Conservation (phyloP, 306 rosid species). For the Ceratonia siliqua region DNA sequence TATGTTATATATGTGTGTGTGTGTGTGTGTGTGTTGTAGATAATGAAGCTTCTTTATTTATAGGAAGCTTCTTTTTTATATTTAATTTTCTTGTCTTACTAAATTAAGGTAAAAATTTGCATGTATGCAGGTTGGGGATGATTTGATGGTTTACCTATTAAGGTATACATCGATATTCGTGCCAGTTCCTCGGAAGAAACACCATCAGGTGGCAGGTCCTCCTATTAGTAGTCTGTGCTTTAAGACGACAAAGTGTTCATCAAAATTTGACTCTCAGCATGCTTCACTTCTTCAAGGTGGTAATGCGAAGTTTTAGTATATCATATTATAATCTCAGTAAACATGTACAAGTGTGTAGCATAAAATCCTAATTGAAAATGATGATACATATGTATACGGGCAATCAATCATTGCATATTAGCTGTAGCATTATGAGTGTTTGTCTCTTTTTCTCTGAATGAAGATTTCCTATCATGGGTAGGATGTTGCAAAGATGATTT, state of each 20-base stretch:
- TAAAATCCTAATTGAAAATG: no score
- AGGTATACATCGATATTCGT: conserved; percentile 62
- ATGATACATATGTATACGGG: no score
- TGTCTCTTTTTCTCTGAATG: no score
- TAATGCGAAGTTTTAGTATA: conserved; percentile 32
- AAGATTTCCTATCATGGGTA: neutral
- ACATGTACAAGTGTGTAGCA: neutral
- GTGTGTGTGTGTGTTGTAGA: no score
- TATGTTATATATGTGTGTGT: conserved; percentile 33
- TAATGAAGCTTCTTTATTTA: neutral
- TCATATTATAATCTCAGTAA: conserved; percentile 12
- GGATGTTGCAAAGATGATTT: conserved; percentile 20
- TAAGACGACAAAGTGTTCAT: conserved; percentile 28
- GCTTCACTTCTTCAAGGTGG: conserved; percentile 40
- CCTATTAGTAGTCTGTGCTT: conserved; percentile 50
- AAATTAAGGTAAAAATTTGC: conserved; percentile 18
- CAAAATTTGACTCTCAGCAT: conserved; percentile 35
- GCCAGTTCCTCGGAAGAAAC: conserved; percentile 48
- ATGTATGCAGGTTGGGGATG: conserved; percentile 66
- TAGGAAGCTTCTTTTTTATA: neutral
- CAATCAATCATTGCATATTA: no score
- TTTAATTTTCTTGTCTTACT: neutral
- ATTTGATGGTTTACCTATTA: conserved; percentile 55
- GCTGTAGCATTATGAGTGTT: no score
- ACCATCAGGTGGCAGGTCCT: conserved; percentile 73